phyloP scores from a whole-genome alignment of 768 basidiomycete genomes.

The Trametes elegans region DNA sequence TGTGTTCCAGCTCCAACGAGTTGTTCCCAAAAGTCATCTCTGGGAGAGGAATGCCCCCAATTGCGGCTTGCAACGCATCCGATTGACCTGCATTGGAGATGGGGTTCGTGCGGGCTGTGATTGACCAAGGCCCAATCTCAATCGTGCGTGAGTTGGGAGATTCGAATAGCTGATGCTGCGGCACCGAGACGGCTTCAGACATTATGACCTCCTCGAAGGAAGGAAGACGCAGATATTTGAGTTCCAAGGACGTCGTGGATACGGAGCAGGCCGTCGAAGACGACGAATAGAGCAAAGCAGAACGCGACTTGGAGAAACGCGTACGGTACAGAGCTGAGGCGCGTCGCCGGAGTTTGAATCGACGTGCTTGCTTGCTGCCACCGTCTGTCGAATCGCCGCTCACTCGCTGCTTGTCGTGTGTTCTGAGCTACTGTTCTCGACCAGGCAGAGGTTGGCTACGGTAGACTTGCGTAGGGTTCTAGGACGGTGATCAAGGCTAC shows the following conservation, averaged over 20 bases:
- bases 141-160: constrained; percentile 70
- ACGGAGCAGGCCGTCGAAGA: background rate
- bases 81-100: constrained; percentile 79
- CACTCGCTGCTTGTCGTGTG: background rate
- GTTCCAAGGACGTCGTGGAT: background rate
- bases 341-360: constrained; percentile 22
- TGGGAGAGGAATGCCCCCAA: constrained; percentile 76
- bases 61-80: constrained; percentile 59
- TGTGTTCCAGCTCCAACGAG: constrained; percentile 63
- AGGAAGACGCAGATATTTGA: background rate
- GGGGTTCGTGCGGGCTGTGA: constrained; percentile 69
- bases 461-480: background rate
- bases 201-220: constrained; percentile 32
- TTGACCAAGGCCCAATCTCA: constrained; percentile 62
- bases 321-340: constrained; percentile 1
- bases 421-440: background rate
- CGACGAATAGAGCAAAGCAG: background rate
- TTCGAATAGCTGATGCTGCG: constrained; percentile 65
- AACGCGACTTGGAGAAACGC: background rate
- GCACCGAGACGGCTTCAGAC: constrained; percentile 47
- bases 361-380: constrained; percentile 1
- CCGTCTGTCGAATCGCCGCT: background rate
- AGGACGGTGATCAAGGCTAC: background rate
- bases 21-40: constrained; percentile 98
- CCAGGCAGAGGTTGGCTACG: background rate